Evolutionary conservation across 202 grass and related monocot genomes (phyloP), one percentile per base, ranked within the genome.

Genomic region (Zizania palustris): DNA sequence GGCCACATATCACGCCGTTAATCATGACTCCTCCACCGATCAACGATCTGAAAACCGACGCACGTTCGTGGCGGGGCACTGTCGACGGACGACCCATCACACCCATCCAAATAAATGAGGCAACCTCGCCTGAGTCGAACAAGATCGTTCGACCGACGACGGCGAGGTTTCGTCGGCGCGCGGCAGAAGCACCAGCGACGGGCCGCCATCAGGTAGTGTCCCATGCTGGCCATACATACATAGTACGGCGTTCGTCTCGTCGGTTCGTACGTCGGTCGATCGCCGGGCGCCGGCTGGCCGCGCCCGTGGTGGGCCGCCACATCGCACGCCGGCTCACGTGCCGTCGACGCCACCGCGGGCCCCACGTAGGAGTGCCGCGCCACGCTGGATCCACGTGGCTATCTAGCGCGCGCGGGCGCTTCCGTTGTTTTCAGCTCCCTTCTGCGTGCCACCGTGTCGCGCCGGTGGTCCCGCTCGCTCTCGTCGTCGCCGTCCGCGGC

Each of bases 331-430:
- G 8, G 13, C 11, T 63, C 74, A 77, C 61, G 74, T 66, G 74
- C 11, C 35, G 11, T 3, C 61, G 6, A 63, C 5, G 35, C 74
- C 46, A 45, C 60, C 7, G 1, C 28, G 28, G 22, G 58, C 18
- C 74, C 82, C 75, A 21, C 75, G 60, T 5, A 28, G 48, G 59
- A 36, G 14, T 12, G 39, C 21, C 21, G 37, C 39, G 28, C 57
- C 59, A 59, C 57, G 77, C 77, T 38, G 38, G 13, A 28, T 61
- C 77, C 84, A 69, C 83, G 71, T 37, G 79, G 10, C 37, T 0
- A 28, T 41, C 16, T 0, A 28, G 54, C 16, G 10, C 18, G 7
- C 28, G 28, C 28, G 28, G 28, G 22, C 18, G 33, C 43, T 3
- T 9, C 36, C n/a, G 61, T 40, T 63, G 61, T 40, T 63, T 40